Evolutionary conservation across 2,329 filamentous ascomycete species (phyloP), one percentile per base, ranked within the genome.

Genomic region (Cordyceps javanica): DNA sequence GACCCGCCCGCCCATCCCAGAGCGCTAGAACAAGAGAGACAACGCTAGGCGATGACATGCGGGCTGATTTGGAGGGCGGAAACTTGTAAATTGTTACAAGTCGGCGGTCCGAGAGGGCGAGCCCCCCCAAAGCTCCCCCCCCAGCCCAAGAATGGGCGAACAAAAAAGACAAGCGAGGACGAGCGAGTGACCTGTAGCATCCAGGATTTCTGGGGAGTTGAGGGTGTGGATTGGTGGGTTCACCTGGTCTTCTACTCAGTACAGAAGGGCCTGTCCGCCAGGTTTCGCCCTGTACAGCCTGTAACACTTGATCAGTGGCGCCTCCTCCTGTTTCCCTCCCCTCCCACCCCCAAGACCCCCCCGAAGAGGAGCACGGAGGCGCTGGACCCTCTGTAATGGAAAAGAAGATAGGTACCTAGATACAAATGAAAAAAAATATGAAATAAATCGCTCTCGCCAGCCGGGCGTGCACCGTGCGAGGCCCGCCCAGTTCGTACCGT

Each of bases 391-490:
- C 51, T 54, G 51, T 32, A 54, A 51, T 8, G 23, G 14, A 30
- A 8, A 9, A 23, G 5, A 36, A 14, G 36, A n/a, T 8, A 38
- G 36, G 36, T 32, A 32, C 6, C 6, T 11, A 32, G 30, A 32
- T 6, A 32, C 6, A 6, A 42, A 45, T 21, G 19, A 28, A 46
- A 2, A 30, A 54, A 41, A 53, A n/a, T n/a, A n/a, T n/a, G n/a
- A n/a, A n/a, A n/a, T n/a, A n/a, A n/a, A 54, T 55, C 42, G 41
- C 42, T 32, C 34, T 39, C 41, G 16, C 32, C 44, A 30, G 42
- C 42, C 34, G 52, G 41, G 42, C 53, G n/a, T n/a, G 53, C 34
- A 55, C 53, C 32, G 53, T 55, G 53, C 53, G 53, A 48, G 32
- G 53, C 53, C 53, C 42, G 42, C 53, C 32, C 25, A 39, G 23